Conservation (phyloP, 2,329 filamentous ascomycete genomes). For the Periconia digitata region DNA sequence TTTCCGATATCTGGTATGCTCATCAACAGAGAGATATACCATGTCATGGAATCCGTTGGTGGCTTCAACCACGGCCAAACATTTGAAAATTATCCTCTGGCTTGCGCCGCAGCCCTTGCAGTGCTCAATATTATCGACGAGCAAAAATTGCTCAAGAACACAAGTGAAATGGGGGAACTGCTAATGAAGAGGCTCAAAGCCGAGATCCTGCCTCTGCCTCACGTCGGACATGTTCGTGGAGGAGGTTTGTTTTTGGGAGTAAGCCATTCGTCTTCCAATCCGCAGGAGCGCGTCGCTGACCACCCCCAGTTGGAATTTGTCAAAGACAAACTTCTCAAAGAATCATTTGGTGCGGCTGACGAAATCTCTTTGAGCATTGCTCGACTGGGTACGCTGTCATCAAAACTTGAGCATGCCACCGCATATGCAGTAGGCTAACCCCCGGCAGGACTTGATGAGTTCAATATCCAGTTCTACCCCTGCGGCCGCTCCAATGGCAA, state of each 20-base stretch:
- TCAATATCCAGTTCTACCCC: slow-evolving; percentile 65
- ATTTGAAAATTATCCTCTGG: slow-evolving; percentile 62
- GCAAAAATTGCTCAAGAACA: slow-evolving; percentile 62
- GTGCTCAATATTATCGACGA: slow-evolving; percentile 62
- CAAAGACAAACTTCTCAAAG: slow-evolving; percentile 55
- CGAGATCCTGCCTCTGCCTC: slow-evolving; percentile 47
- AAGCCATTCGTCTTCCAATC: slow-evolving; percentile 29
- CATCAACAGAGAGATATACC: slow-evolving; percentile 46
- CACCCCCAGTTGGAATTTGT: slow-evolving; percentile 59
- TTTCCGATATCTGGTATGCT: slow-evolving; percentile 63
- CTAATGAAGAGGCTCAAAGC: slow-evolving; percentile 50
- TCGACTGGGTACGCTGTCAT: slow-evolving; percentile 48
- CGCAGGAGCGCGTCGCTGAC: slow-evolving; percentile 8
- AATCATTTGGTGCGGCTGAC: slow-evolving; percentile 52
- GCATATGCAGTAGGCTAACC: neutral
- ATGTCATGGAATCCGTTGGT: slow-evolving; percentile 50
- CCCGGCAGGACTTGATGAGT: slow-evolving; percentile 10
- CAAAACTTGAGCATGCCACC: slow-evolving; percentile 2
- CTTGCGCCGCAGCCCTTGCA: slow-evolving; percentile 63
- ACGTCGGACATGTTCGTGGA: slow-evolving; percentile 64
- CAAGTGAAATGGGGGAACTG: slow-evolving; percentile 54
- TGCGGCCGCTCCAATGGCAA: slow-evolving; percentile 57
- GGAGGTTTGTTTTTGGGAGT: slow-evolving; percentile 61
- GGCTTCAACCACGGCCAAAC: slow-evolving; percentile 64
- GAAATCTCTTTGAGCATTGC: slow-evolving; percentile 54